Evolutionary conservation across 257 asterid species (phyloP), one percentile per base, ranked within the genome.

Genomic region (Orobanche coerulescens): DNA sequence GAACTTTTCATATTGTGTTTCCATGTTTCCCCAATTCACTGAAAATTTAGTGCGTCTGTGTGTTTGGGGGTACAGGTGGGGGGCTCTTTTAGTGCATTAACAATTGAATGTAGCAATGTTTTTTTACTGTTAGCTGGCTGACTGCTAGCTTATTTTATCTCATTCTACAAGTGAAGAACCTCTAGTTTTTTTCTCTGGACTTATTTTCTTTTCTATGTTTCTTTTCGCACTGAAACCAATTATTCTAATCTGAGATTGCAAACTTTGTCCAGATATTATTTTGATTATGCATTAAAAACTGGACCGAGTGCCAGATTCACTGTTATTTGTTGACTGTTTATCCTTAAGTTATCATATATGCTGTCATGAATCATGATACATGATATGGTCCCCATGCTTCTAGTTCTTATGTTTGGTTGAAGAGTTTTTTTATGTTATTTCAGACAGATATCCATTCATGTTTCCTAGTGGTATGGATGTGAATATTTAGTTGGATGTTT

Each of bases 221-320:
- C n/a, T n/a, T n/a, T n/a, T n/a, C n/a, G n/a, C 58, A 26, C 47
- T 62, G 62, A 40, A 51, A 43, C 57, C 15, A 25, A 57, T 23
- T 61, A 33, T 47, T 7, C 7, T 9, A 43, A 47, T 26, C 4
- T 37, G 11, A 8, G 53, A 19, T 36, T 37, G 28, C 37, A 16
- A 39, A 48, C 2, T 28, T 10, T 70, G 15, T 37, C 43, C 11
- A 16, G n/a, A 57, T 12, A 20, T 36, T 60, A 25, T 37, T 49
- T 31, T 5, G 0, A 18, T 39, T 19, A 18, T n/a, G 37, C 12
- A 43, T 18, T 20, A 46, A 26, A 15, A 24, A 13, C 47, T 66
- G 31, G 64, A 40, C 16, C 37, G n/a, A n/a, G n/a, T n/a, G n/a
- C n/a, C n/a, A n/a, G n/a, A n/a, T n/a, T n/a, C n/a, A n/a, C n/a